These are phyloP conservation scores for Uronychia binucleata DNA, from an alignment of 73 alveolate species.

Conservation along the genomic window DNA sequence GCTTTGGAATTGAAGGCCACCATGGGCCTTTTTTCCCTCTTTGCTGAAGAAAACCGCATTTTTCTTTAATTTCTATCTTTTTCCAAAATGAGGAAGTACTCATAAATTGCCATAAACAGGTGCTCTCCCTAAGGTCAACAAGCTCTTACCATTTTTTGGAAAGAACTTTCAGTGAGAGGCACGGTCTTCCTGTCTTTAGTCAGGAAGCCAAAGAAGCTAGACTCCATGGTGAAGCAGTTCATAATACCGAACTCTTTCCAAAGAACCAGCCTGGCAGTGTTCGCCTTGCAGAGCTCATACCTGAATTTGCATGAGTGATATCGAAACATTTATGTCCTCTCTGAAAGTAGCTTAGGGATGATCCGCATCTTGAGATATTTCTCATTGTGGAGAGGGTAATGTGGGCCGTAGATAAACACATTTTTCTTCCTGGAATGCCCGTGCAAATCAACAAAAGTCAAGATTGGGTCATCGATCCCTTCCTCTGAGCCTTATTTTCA, in stretches of 20 bases:
- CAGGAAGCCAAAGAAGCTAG: constrained; percentile 51
- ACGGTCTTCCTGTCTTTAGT: constrained; percentile 39
- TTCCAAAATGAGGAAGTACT: constrained; percentile 22
- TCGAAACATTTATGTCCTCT: constrained; percentile 60
- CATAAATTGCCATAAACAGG: constrained; percentile 10
- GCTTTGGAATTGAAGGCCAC: too few species aligned
- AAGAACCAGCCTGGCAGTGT: constrained; percentile 68
- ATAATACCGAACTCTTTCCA: constrained; percentile 58
- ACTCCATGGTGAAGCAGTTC: constrained; percentile 63
- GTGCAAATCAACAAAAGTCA: constrained; percentile 70
- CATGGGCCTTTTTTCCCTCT: too few species aligned
- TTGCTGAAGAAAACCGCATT: too few species aligned
- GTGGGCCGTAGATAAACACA: constrained; percentile 17
- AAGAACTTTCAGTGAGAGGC: constrained; percentile 6
- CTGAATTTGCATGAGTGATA: constrained; percentile 54
- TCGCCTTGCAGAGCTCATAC: constrained; percentile 29
- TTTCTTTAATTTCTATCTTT: constrained; percentile 28
- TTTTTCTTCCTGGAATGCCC: constrained; percentile 58
- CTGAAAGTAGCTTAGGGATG: constrained; percentile 48
- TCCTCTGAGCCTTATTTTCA: constrained; percentile 27
- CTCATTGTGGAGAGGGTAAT: constrained; percentile 50
- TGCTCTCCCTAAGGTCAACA: too few species aligned
- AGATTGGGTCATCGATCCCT: constrained; percentile 9
- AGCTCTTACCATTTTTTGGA: too few species aligned
- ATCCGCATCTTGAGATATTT: constrained; percentile 53